These are phyloP conservation scores for Pleurotus eryngii DNA, from an alignment of 768 basidiomycete genomes.

Conservation along the genomic window DNA sequence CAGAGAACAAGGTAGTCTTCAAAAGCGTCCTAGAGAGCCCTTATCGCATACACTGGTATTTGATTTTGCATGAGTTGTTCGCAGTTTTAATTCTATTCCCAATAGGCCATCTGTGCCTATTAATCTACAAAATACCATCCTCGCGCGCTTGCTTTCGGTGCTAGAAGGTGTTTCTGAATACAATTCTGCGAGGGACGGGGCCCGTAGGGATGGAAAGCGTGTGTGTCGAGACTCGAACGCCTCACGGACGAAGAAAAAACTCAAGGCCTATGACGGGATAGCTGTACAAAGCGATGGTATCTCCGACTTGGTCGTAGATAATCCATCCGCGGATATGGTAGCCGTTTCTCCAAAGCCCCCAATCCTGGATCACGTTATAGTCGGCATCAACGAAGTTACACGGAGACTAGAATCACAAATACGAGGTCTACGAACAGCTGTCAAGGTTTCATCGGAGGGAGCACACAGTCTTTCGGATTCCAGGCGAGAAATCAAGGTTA, in stretches of 20 bases:
- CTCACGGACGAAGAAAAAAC: conserved; percentile 17
- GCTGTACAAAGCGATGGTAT: background rate
- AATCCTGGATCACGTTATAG: conserved; percentile 44
- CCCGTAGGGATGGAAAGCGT: conserved; percentile 38
- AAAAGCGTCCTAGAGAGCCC: conserved; percentile 73
- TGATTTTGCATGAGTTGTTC: conserved; percentile 11
- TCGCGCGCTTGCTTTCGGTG: conserved; percentile 47
- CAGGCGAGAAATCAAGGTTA: conserved; percentile 28
- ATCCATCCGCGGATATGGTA: background rate
- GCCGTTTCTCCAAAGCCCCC: conserved; percentile 24
- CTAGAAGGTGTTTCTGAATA: conserved; percentile 50
- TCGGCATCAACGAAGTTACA: conserved; percentile 84
- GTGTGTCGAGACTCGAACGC: conserved; percentile 14
- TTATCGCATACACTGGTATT: conserved; percentile 65
- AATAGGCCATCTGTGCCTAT: conserved; percentile 60
- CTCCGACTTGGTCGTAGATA: conserved; percentile 7
- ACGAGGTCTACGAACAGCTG: conserved; percentile 23
- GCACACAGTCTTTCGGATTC: conserved; percentile 6
- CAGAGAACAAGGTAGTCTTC: conserved; percentile 63
- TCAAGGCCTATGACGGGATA: conserved; percentile 7
- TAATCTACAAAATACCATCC: conserved; percentile 58
- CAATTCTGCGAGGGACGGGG: conserved; percentile 28
- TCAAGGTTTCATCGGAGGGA: conserved; percentile 18
- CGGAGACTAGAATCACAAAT: conserved; percentile 64
- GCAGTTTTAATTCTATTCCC: background rate